phyloP scores from a whole-genome alignment of 257 asterid genomes.

The Salvia rosmarinus region DNA sequence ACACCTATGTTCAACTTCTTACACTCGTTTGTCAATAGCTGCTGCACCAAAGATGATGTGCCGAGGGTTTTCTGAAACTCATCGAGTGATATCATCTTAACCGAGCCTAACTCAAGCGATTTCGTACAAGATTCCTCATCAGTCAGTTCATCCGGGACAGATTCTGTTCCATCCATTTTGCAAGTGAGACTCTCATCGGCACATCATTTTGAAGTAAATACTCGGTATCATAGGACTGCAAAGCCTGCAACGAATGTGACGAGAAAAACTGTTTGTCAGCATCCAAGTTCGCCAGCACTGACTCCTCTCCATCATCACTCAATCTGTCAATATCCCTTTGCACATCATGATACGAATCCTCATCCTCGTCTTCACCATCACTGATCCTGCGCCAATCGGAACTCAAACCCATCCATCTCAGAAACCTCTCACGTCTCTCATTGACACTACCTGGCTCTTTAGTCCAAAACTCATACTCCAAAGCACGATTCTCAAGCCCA shows the following conservation, averaged over 20 bases:
- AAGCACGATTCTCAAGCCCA: conserved; percentile 42
- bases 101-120: conserved; percentile 61
- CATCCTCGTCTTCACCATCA: conserved; percentile 42
- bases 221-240: conserved; percentile 34
- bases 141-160: conserved; percentile 46
- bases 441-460: conserved; percentile 59
- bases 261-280: conserved; percentile 47
- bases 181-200: conserved; percentile 38
- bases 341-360: conserved; percentile 31
- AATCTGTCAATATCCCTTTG: conserved; percentile 40
- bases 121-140: conserved; percentile 49
- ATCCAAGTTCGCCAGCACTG: conserved; percentile 55
- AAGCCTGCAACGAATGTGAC: conserved; percentile 47
- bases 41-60: conserved; percentile 62
- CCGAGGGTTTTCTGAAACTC: conserved; percentile 67
- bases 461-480: conserved; percentile 76
- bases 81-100: conserved; percentile 55
- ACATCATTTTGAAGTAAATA: conserved; percentile 40
- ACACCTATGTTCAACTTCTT: conserved; percentile 36
- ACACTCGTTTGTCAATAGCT: conserved; percentile 51
- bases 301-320: conserved; percentile 45
- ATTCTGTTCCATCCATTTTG: conserved; percentile 59
- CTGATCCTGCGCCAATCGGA: conserved; percentile 39
- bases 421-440: conserved; percentile 67
- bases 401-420: conserved; percentile 69